These are phyloP conservation scores for Verbascum thapsus DNA, from an alignment of 257 asterid genomes.

Conservation along the genomic window DNA sequence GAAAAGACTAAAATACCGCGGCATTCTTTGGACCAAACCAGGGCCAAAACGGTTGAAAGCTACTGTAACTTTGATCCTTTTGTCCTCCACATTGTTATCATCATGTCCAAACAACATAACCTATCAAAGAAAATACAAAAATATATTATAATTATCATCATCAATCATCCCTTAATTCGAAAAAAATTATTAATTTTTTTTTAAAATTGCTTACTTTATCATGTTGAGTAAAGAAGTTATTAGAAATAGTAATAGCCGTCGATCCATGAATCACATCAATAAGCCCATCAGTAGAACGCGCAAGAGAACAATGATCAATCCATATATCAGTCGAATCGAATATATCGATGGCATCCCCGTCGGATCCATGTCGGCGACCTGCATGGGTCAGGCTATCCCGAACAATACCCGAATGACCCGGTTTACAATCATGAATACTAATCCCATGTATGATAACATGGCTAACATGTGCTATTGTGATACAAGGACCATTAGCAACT, in stretches of 20 bases:
- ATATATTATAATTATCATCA: neutral
- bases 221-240: slow-evolving; percentile 76
- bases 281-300: slow-evolving; percentile 64
- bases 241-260: slow-evolving; percentile 75
- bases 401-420: slow-evolving; percentile 65
- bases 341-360: slow-evolving; percentile 79
- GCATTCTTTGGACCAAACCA: slow-evolving; percentile 89
- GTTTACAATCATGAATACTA: slow-evolving; percentile 76
- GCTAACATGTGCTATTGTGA: slow-evolving; percentile 56
- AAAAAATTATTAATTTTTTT: too few relatives aligned
- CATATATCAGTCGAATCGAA: slow-evolving; percentile 62
- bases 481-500: slow-evolving; percentile 83
- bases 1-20: slow-evolving; percentile 31
- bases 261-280: slow-evolving; percentile 86
- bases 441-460: slow-evolving; percentile 77
- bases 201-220: slow-evolving; percentile 66
- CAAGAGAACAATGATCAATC: slow-evolving; percentile 83
- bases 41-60: slow-evolving; percentile 88
- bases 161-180: neutral
- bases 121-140: slow-evolving; percentile 36
- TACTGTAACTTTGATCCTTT: slow-evolving; percentile 64
- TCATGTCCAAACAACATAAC: slow-evolving; percentile 72
- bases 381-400: slow-evolving; percentile 47
- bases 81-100: slow-evolving; percentile 62
- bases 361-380: slow-evolving; percentile 70